Evolutionary conservation across 257 asterid genomes (phyloP).

Genomic region (Primulina eburnea): DNA sequence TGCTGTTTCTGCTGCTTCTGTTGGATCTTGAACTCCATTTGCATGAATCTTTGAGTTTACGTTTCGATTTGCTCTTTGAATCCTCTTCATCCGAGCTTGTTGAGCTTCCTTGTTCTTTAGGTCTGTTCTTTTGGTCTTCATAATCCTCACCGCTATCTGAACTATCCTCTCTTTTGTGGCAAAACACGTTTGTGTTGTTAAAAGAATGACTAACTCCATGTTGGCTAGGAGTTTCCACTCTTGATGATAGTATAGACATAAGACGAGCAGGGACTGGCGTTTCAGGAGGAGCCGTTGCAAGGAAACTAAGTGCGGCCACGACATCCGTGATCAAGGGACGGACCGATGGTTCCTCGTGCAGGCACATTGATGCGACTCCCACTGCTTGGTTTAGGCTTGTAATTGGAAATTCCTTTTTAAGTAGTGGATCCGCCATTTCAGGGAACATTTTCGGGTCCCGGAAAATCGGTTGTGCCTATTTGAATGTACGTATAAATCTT

Average conservation of each 20-base stretch:
- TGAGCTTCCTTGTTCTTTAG: not conserved
- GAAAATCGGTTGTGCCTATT: constrained; percentile 63
- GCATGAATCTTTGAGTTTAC: constrained; percentile 14
- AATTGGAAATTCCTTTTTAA: constrained; percentile 34
- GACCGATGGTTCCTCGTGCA: constrained; percentile 68
- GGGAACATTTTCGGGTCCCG: constrained; percentile 58
- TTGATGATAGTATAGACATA: constrained; percentile 29
- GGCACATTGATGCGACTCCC: constrained; percentile 82
- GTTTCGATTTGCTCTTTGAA: not conserved
- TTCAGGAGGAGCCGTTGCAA: constrained; percentile 51
- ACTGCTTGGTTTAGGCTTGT: constrained; percentile 71
- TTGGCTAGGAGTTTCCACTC: constrained; percentile 28
- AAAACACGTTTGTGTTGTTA: constrained; percentile 9
- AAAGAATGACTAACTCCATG: constrained; percentile 10
- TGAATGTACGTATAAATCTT: not conserved
- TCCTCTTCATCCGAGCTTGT: constrained; percentile 35
- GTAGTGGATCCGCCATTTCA: constrained; percentile 67
- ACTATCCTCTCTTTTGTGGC: constrained; percentile 17
- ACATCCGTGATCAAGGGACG: constrained; percentile 71
- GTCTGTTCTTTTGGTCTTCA: too few species aligned
- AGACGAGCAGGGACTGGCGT: constrained; percentile 47
- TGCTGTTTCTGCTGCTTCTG: constrained; percentile 14
- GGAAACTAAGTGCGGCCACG: constrained; percentile 63
- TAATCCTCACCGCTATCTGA: constrained; percentile 29
- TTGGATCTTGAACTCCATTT: constrained; percentile 31